Evolutionary conservation across 768 basidiomycete genomes (phyloP).

Genomic region (Boletus rufocinnamomeus): DNA sequence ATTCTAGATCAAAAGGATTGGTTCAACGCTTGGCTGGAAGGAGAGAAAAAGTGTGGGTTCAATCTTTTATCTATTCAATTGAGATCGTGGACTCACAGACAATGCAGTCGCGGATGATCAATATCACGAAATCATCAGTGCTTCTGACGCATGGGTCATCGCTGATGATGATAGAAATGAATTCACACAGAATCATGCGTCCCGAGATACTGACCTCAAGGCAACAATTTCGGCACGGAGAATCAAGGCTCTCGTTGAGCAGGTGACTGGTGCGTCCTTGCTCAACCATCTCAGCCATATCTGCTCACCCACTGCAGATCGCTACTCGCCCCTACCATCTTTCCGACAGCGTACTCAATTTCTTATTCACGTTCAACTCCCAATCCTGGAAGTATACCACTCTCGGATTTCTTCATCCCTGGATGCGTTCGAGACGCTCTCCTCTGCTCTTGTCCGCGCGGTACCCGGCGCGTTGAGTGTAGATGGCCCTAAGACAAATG

Average conservation of each 20-base stretch:
- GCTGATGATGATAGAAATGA: constrained; percentile 61
- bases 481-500: constrained; percentile 45
- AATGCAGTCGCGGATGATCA: constrained; percentile 80
- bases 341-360: constrained; percentile 80
- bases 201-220: constrained; percentile 44
- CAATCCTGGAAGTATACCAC: constrained; percentile 77
- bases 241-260: constrained; percentile 83
- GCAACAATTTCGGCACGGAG: constrained; percentile 84
- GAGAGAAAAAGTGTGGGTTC: constrained; percentile 82
- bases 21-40: constrained; percentile 90
- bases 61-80: neutral
- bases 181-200: constrained; percentile 31
- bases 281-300: neutral
- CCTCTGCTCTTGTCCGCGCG: constrained; percentile 82
- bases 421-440: constrained; percentile 92
- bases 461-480: constrained; percentile 89
- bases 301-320: constrained; percentile 52
- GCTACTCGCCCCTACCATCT: constrained; percentile 85
- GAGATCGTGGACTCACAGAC: constrained; percentile 2
- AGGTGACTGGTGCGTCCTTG: constrained; percentile 73
- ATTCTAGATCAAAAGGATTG: constrained; percentile 83
- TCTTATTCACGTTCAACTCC: constrained; percentile 81
- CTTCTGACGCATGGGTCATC: constrained; percentile 85
- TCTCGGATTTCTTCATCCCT: constrained; percentile 78
- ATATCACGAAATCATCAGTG: constrained; percentile 79